These are phyloP conservation scores for Yueomyces sp. DNA, from an alignment of 805 yeast species.

Conservation along the genomic window DNA sequence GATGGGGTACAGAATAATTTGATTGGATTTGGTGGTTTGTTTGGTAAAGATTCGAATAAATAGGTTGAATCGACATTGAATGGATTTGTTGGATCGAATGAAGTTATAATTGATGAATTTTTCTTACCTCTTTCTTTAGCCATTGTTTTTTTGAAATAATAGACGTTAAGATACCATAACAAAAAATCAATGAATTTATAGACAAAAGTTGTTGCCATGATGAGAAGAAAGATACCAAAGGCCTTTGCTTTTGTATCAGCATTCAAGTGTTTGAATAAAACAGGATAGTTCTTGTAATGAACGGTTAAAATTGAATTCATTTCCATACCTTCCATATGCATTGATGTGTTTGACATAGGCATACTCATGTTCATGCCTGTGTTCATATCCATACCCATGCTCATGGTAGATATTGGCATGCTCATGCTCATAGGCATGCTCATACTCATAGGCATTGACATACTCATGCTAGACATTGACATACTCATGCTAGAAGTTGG, in stretches of 20 bases:
- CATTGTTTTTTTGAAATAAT: conserved; percentile 39
- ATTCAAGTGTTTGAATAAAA: conserved; percentile 39
- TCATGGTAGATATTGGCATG: conserved; percentile 1
- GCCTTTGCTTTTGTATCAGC: conserved; percentile 49
- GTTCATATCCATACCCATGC: conserved; percentile 1
- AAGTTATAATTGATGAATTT: neutral
- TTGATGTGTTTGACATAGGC: conserved; percentile 8
- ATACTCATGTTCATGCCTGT: neutral
- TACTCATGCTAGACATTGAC: neutral
- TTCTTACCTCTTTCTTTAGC: conserved; percentile 5
- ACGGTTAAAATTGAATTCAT: conserved; percentile 52
- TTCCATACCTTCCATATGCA: conserved; percentile 15
- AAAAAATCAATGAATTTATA: conserved; percentile 47
- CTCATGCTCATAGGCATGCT: conserved; percentile 1
- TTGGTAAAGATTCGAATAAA: neutral
- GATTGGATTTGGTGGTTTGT: conserved; percentile 13
- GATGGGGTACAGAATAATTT: conserved; percentile 19
- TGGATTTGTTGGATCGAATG: conserved; percentile 1
- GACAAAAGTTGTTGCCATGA: conserved; percentile 45
- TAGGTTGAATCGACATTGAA: neutral
- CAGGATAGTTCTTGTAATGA: conserved; percentile 41
- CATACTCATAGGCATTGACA: neutral
- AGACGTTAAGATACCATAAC: conserved; percentile 53
- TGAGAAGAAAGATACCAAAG: conserved; percentile 56
- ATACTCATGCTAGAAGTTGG: neutral